phyloP scores from a whole-genome alignment of 1,284 basidiomycete species.

The Coniferiporia sulphurascens region DNA sequence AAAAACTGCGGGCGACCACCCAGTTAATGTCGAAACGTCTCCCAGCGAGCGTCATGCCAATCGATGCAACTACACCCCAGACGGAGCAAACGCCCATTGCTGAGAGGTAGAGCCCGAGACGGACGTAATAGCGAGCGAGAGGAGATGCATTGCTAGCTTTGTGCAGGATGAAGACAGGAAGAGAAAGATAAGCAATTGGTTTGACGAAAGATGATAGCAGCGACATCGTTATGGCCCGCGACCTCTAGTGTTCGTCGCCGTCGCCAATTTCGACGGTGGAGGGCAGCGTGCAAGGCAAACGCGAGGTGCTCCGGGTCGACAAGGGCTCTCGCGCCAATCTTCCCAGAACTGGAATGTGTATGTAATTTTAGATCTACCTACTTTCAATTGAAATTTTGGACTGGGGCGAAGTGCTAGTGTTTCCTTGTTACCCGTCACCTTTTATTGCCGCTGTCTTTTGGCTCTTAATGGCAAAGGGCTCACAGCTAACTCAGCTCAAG shows the following conservation, averaged over 20 bases:
- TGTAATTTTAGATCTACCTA: neutral
- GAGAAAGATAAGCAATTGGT: slow-evolving; percentile 67
- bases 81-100: slow-evolving; percentile 72
- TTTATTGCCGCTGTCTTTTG: neutral
- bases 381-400: neutral
- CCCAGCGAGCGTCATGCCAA: slow-evolving; percentile 69
- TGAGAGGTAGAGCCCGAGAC: slow-evolving; percentile 69
- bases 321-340: neutral
- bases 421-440: neutral
- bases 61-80: slow-evolving; percentile 70
- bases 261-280: neutral
- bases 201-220: slow-evolving; percentile 54
- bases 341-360: slow-evolving; percentile 7
- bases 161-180: slow-evolving; percentile 60
- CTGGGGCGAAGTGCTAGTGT: neutral
- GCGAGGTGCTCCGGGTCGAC: neutral
- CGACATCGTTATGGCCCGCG: slow-evolving; percentile 42
- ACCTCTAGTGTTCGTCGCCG: neutral
- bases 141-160: slow-evolving; percentile 52
- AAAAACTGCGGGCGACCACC: slow-evolving; percentile 84
- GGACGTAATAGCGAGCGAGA: slow-evolving; percentile 66
- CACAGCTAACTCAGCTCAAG: slow-evolving; percentile 86
- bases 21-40: slow-evolving; percentile 82
- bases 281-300: neutral
- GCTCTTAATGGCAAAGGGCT: slow-evolving; percentile 57